A percentile compares a stretch with the other conserved stretches of the same genome.
These are phyloP conservation scores for Ilex asprella DNA, from an alignment of 257 asterid species.

Conservation along the genomic window DNA sequence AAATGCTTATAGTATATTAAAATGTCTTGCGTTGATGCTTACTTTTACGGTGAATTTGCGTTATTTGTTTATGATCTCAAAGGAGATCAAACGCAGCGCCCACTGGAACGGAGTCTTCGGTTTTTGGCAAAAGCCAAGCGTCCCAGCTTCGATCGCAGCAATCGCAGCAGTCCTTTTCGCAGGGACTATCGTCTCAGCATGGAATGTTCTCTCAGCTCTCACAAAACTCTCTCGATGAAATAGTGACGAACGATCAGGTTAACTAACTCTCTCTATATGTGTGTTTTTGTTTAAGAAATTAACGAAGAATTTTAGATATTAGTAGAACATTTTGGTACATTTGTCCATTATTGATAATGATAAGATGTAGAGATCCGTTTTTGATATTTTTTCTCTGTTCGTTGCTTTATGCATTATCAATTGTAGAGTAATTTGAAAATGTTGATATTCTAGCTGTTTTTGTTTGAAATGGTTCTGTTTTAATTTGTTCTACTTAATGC, in stretches of 20 bases:
- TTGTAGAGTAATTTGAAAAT: too few relatives aligned
- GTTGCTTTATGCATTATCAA: too few relatives aligned
- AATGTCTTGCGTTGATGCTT: background rate
- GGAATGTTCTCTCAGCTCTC: slow-evolving; percentile 79
- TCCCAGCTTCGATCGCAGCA: slow-evolving; percentile 38
- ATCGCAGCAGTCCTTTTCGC: slow-evolving; percentile 75
- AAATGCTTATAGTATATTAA: too few relatives aligned
- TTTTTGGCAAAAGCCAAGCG: slow-evolving; percentile 52
- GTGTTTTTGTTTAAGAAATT: too few relatives aligned
- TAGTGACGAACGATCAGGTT: slow-evolving; percentile 57
- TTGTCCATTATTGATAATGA: too few relatives aligned
- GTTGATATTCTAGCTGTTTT: too few relatives aligned
- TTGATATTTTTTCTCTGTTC: too few relatives aligned
- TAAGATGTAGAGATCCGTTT: too few relatives aligned
- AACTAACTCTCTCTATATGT: background rate
- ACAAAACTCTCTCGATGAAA: slow-evolving; percentile 72
- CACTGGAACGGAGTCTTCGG: slow-evolving; percentile 50
- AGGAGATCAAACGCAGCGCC: slow-evolving; percentile 53
- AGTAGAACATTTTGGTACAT: too few relatives aligned
- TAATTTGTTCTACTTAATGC: too few relatives aligned
- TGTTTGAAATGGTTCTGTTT: too few relatives aligned
- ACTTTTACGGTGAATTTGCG: slow-evolving; percentile 8
- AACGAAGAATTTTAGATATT: too few relatives aligned
- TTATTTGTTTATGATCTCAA: background rate
- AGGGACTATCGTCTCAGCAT: slow-evolving; percentile 84